These are phyloP conservation scores for Lyophyllum shimeji DNA, from an alignment of 768 basidiomycete genomes.

Conservation along the genomic window DNA sequence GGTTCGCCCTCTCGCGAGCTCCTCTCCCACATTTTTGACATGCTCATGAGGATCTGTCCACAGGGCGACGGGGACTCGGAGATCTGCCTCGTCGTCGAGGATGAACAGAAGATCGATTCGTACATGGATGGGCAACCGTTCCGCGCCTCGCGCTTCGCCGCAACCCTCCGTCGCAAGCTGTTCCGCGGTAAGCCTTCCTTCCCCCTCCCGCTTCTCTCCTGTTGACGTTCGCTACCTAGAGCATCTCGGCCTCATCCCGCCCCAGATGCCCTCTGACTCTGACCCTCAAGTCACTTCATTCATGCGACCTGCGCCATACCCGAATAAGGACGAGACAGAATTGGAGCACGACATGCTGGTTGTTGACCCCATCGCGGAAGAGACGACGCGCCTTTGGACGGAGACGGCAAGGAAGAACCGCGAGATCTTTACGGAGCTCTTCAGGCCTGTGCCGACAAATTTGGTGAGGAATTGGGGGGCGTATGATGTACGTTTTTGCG, in stretches of 20 bases:
- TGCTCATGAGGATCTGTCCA: background rate
- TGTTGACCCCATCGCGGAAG: slow-evolving; percentile 74
- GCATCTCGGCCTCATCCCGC: slow-evolving; percentile 82
- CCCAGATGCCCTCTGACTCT: slow-evolving; percentile 52
- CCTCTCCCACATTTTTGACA: background rate
- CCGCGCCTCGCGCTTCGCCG: slow-evolving; percentile 76
- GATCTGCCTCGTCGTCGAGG: slow-evolving; percentile 91
- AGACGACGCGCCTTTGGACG: slow-evolving; percentile 58
- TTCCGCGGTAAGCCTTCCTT: slow-evolving; percentile 60
- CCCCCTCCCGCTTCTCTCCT: background rate
- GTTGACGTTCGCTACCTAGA: slow-evolving; percentile 43
- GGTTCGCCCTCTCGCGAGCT: slow-evolving; percentile 30
- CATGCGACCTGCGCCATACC: slow-evolving; percentile 79
- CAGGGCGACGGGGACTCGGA: slow-evolving; percentile 94
- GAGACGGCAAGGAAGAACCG: slow-evolving; percentile 78
- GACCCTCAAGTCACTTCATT: slow-evolving; percentile 46
- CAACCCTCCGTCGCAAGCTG: slow-evolving; percentile 78
- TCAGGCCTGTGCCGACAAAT: slow-evolving; percentile 86
- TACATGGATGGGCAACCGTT: slow-evolving; percentile 79
- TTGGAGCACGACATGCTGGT: slow-evolving; percentile 62
- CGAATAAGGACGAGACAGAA: slow-evolving; percentile 66
- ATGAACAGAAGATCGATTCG: slow-evolving; percentile 71
- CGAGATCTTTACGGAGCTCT: slow-evolving; percentile 83
- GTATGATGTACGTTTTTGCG: slow-evolving; percentile 59
- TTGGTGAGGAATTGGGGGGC: slow-evolving; percentile 74